Evolutionary conservation across 257 asterid genomes (phyloP), one percentile per base, ranked within the genome.

Genomic region (Striga asiatica): DNA sequence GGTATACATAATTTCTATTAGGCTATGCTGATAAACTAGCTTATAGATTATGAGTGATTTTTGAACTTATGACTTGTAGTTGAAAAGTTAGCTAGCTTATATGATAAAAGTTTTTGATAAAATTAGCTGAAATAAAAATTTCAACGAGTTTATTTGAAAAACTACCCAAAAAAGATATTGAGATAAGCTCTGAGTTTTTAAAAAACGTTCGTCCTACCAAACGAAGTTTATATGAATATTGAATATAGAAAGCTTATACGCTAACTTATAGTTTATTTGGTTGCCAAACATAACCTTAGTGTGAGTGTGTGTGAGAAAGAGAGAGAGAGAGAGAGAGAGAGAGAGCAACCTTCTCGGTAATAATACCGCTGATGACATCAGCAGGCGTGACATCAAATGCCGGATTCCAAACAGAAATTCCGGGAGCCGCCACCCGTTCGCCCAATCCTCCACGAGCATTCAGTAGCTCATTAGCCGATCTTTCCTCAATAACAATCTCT

Each of bases 351-450:
- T 87, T 84, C 60, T 91, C 96, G 7, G 98, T 91, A 22, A 91
- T 64, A 29, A 91, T 82, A 27, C 85, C 96, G 35, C 71, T 77
- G 61, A 91, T 84, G 60, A 87, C 37, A 46, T 62, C 54, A 12
- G 98, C 96, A 2, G 96, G 98, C 39, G 98, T 91, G 43, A 91
- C 88, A 42, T 91, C 98, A 63, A 91, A 91, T 48, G 98, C 98
- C 8, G 96, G 98, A 63, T 91, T 91, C 98, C 98, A 91, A 50
- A 91, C 95, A 45, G 81, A 74, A 62, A 91, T 84, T 35, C 96
- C 98, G 25, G 96, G 80, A 67, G 96, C 96, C 61, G 95, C 95
- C 19, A 91, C 82, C 66, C 82, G 98, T 66, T 91, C 98, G 24
- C 98, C 98, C 32, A 80, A 62, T 69, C 98, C 96, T 21, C 98